Percentiles rank a stretch among this genome's conserved stretches.
Conservation (phyloP, 2,329 filamentous ascomycete genomes). For the Calonectria honghensis region DNA sequence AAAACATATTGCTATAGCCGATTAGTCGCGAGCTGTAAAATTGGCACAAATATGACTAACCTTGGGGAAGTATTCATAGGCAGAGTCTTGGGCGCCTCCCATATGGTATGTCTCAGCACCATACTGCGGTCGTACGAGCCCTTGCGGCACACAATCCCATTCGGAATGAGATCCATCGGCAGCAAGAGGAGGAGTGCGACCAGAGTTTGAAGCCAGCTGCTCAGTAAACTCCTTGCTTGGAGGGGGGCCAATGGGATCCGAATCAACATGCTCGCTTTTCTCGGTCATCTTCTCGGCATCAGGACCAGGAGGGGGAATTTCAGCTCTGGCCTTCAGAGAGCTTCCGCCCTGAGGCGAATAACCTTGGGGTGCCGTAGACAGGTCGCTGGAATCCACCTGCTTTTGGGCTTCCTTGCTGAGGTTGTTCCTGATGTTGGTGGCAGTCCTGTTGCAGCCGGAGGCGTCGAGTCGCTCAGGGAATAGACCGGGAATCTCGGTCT, state of each 20-base stretch:
- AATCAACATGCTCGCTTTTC: neutral
- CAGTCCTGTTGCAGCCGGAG: constrained; percentile 82
- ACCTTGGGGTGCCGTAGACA: constrained; percentile 54
- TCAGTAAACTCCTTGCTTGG: constrained; percentile 15
- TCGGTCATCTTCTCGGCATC: constrained; percentile 16
- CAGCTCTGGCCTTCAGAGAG: constrained; percentile 9
- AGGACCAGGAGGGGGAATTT: constrained; percentile 1
- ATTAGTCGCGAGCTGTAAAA: constrained; percentile 45
- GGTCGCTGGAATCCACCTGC: constrained; percentile 59
- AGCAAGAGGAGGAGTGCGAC: constrained; percentile 55
- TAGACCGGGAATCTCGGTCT: constrained; percentile 83
- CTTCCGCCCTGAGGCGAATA: constrained; percentile 44
- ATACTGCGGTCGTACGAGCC: constrained; percentile 69
- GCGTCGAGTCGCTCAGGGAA: constrained; percentile 88
- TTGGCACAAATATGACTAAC: constrained; percentile 52
- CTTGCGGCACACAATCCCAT: constrained; percentile 75
- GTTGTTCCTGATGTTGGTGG: constrained; percentile 55
- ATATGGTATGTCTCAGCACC: constrained; percentile 73
- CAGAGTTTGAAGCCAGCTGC: neutral
- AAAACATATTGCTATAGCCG: constrained; percentile 79
- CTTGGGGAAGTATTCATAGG: constrained; percentile 83
- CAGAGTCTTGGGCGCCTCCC: constrained; percentile 81
- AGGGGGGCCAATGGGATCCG: constrained; percentile 11
- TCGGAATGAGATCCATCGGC: constrained; percentile 60
- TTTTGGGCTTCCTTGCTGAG: constrained; percentile 61